These are phyloP conservation scores for Calocera cornea DNA, from an alignment of 768 basidiomycete species.

Conservation along the genomic window DNA sequence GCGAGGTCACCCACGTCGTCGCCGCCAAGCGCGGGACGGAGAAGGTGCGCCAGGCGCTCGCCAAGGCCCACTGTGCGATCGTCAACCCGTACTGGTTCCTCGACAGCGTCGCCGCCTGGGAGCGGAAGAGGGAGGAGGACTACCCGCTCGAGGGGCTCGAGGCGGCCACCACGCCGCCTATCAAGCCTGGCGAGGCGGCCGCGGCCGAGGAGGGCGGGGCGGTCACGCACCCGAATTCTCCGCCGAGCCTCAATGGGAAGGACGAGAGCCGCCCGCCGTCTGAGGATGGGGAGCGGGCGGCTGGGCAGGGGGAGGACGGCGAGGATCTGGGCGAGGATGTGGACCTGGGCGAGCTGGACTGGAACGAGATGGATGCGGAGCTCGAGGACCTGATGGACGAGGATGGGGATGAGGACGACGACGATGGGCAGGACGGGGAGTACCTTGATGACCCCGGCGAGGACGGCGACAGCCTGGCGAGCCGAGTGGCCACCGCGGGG, in stretches of 20 bases:
- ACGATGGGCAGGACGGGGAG: slow-evolving; percentile 22
- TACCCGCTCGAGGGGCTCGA: neutral
- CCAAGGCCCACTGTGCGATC: slow-evolving; percentile 59
- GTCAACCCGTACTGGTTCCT: slow-evolving; percentile 89
- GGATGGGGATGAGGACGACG: slow-evolving; percentile 25
- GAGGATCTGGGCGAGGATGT: slow-evolving; percentile 17
- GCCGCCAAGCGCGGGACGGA: slow-evolving; percentile 85
- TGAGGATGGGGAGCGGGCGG: slow-evolving; percentile 33
- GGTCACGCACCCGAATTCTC: neutral
- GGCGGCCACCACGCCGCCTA: slow-evolving; percentile 2
- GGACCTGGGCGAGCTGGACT: slow-evolving; percentile 6
- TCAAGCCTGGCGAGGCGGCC: slow-evolving; percentile 2
- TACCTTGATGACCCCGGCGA: slow-evolving; percentile 32
- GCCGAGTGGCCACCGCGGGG: slow-evolving; percentile 30
- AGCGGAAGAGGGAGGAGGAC: slow-evolving; percentile 52
- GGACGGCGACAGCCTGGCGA: neutral
- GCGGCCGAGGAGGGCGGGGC: neutral
- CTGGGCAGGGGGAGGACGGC: slow-evolving; percentile 36
- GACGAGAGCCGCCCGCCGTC: slow-evolving; percentile 17
- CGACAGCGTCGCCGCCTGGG: slow-evolving; percentile 82
- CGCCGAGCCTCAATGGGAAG: neutral
- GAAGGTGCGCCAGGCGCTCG: slow-evolving; percentile 75
- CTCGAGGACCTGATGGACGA: slow-evolving; percentile 10
- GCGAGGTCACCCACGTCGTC: slow-evolving; percentile 74
- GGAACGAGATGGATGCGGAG: slow-evolving; percentile 8